Conservation (phyloP, 176 grass and related monocot genomes). For the Eleusine coracana region DNA sequence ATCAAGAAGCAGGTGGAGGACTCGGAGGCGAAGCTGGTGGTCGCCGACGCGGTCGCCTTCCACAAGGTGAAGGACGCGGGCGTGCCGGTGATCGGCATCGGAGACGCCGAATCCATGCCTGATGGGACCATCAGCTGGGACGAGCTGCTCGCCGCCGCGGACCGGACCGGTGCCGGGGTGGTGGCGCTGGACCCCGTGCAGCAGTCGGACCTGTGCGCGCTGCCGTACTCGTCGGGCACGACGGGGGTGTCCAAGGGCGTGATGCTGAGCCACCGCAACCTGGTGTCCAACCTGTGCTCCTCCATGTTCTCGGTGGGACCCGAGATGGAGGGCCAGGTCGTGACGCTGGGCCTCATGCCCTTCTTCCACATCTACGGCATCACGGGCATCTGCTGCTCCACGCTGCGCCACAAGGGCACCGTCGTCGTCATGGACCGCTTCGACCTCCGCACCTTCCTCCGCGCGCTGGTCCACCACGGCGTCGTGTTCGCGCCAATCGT, state of each 20-base stretch:
- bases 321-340: slow-evolving; percentile 48
- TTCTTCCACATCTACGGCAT: slow-evolving; percentile 99
- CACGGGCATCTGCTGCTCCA: slow-evolving; percentile 78
- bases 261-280: slow-evolving; percentile 93
- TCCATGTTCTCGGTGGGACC: slow-evolving; percentile 55
- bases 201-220: slow-evolving; percentile 72
- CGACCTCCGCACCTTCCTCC: slow-evolving; percentile 64
- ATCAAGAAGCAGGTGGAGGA: slow-evolving; percentile 83
- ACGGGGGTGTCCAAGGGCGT: slow-evolving; percentile 87
- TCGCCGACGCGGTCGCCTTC: slow-evolving; percentile 57
- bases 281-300: slow-evolving; percentile 76
- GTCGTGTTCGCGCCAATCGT: slow-evolving; percentile 78
- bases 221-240: slow-evolving; percentile 88
- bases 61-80: slow-evolving; percentile 71
- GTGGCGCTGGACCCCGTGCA: slow-evolving; percentile 28
- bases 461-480: slow-evolving; percentile 57
- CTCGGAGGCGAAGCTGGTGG: slow-evolving; percentile 71
- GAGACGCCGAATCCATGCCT: slow-evolving; percentile 25
- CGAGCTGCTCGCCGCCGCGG: slow-evolving; percentile 60
- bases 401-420: slow-evolving; percentile 80
- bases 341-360: slow-evolving; percentile 68
- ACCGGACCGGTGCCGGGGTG: slow-evolving; percentile 53
- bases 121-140: slow-evolving; percentile 57
- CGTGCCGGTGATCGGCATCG: slow-evolving; percentile 58
- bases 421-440: slow-evolving; percentile 91